These are phyloP conservation scores for Dissoconium aciculare DNA, from an alignment of 2,329 filamentous ascomycete species.

Conservation along the genomic window DNA sequence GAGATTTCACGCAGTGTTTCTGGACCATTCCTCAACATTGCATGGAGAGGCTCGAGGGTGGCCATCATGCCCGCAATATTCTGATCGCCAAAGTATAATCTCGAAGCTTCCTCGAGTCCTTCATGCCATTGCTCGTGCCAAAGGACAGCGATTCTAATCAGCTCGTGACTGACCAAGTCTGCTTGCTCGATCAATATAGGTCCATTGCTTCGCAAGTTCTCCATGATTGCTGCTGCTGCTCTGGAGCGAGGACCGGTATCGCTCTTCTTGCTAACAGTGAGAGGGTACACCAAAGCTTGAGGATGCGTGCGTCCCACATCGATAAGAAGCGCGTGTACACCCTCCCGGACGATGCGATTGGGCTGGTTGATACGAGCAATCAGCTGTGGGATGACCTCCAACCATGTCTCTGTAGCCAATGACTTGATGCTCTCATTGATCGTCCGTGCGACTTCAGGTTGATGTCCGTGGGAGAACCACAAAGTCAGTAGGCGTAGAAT, in stretches of 20 bases:
- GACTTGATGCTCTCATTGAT: slow-evolving; percentile 82
- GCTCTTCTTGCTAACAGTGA: slow-evolving; percentile 97
- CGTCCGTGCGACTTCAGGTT: slow-evolving; percentile 70
- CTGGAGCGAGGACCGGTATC: slow-evolving; percentile 70
- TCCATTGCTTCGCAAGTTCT: slow-evolving; percentile 92
- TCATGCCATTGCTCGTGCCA: slow-evolving; percentile 99
- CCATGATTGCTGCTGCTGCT: slow-evolving; percentile 88
- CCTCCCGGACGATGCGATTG: slow-evolving; percentile 71
- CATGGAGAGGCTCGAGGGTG: slow-evolving; percentile 77
- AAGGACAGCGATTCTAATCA: slow-evolving; percentile 89
- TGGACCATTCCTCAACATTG: slow-evolving; percentile 75
- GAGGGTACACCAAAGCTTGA: slow-evolving; percentile 87
- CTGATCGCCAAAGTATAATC: slow-evolving; percentile 92
- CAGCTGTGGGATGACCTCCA: slow-evolving; percentile 93
- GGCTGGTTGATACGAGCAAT: slow-evolving; percentile 96
- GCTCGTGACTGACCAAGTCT: slow-evolving; percentile 84
- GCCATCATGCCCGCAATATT: slow-evolving; percentile 97
- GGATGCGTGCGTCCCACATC: slow-evolving; percentile 91
- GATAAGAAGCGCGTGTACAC: slow-evolving; percentile 80
- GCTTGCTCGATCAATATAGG: slow-evolving; percentile 86
- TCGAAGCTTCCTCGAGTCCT: slow-evolving; percentile 86
- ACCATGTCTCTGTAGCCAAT: slow-evolving; percentile 94
- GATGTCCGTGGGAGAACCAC: slow-evolving; percentile 90
- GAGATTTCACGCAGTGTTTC: slow-evolving; percentile 92
- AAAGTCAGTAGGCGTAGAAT: slow-evolving; percentile 81